These are phyloP conservation scores for Pythium chondricola DNA, from an alignment of 352 stramenopile genomes.

Conservation along the genomic window DNA sequence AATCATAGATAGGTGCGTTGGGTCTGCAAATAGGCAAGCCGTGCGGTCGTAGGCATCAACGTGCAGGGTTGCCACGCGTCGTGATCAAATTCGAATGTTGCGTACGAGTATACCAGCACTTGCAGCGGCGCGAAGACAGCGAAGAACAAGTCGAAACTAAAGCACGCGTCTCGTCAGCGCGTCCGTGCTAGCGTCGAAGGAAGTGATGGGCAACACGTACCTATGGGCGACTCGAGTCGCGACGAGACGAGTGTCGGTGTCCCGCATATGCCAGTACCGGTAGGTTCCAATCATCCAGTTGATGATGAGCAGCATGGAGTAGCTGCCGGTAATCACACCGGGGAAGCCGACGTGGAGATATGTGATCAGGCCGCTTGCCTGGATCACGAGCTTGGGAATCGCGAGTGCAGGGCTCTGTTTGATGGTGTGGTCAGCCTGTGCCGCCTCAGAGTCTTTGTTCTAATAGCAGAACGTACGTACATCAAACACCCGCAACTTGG, in stretches of 20 bases:
- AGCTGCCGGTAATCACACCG: background rate
- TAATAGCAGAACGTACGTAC: no score
- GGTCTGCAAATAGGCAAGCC: constrained; percentile 39
- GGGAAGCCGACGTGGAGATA: constrained; percentile 10
- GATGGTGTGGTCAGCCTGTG: no score
- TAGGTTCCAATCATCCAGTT: constrained; percentile 9
- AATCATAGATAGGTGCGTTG: constrained; percentile 31
- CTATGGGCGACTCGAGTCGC: no score
- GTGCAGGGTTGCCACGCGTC: constrained; percentile 25
- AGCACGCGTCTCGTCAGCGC: no score
- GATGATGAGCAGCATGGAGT: background rate
- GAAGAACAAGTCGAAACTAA: constrained; percentile 58
- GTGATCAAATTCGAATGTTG: constrained; percentile 35
- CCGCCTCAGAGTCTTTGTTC: no score
- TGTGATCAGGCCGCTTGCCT: background rate
- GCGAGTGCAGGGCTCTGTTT: no score
- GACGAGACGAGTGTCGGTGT: no score
- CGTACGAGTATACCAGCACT: constrained; percentile 34
- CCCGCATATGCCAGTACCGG: no score
- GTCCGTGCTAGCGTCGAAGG: no score
- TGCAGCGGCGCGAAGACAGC: constrained; percentile 44
- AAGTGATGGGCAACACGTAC: no score
- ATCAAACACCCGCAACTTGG: no score
- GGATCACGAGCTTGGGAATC: constrained; percentile 5
- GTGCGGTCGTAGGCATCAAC: constrained; percentile 29